Percentiles rank a stretch among this genome's conserved stretches.
Conservation (phyloP, 1,284 basidiomycete genomes). For the Fomitopsis palustris region DNA sequence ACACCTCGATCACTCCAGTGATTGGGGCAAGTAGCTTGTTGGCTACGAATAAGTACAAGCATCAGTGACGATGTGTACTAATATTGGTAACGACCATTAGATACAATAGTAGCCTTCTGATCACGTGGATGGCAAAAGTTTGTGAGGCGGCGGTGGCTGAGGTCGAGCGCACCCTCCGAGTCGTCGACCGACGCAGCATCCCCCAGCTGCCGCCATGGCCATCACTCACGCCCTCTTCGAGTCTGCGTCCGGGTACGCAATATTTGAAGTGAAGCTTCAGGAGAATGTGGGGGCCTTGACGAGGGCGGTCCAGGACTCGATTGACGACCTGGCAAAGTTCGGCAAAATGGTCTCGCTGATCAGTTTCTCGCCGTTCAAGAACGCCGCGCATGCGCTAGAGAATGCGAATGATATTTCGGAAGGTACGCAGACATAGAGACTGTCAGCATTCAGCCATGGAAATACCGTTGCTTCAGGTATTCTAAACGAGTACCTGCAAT, state of each 20-base stretch:
- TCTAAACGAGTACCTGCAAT: constrained; percentile 84
- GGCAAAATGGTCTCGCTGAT: constrained; percentile 90
- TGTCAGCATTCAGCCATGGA: not conserved
- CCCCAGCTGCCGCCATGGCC: constrained; percentile 41
- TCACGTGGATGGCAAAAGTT: not conserved
- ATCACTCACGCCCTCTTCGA: constrained; percentile 90
- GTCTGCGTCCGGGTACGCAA: constrained; percentile 91
- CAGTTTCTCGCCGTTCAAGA: constrained; percentile 95
- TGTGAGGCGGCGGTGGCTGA: not conserved
- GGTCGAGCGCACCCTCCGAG: not conserved
- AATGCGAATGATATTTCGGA: constrained; percentile 97
- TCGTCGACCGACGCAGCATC: not conserved
- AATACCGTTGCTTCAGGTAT: constrained; percentile 50
- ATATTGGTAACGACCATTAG: too few relatives aligned
- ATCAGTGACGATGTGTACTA: too few relatives aligned
- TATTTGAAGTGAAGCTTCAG: constrained; percentile 87
- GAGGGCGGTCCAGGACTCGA: constrained; percentile 81
- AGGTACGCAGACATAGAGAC: constrained; percentile 45
- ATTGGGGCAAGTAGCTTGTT: too few relatives aligned
- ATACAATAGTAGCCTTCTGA: too few relatives aligned
- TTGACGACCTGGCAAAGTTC: constrained; percentile 88
- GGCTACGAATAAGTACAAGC: too few relatives aligned
- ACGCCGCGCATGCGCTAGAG: constrained; percentile 92
- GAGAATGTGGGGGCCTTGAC: constrained; percentile 90
- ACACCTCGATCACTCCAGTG: too few relatives aligned